These are phyloP conservation scores for Mortierella sp. DNA, from an alignment of 371 early-diverging fungal species.

Conservation along the genomic window DNA sequence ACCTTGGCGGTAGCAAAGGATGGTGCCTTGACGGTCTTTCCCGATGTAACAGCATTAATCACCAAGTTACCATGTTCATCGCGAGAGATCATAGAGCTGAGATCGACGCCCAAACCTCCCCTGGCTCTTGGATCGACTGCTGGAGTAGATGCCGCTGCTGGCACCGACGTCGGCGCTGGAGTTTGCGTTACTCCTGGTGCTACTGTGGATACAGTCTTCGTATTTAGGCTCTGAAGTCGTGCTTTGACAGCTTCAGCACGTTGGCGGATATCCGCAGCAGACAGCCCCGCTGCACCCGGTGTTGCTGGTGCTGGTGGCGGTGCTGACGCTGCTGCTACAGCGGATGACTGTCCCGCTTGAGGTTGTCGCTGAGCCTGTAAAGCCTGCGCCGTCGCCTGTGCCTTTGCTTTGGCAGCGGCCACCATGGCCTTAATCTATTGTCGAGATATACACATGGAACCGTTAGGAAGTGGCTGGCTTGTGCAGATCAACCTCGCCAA, in stretches of 20 bases:
- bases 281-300: constrained; percentile 7
- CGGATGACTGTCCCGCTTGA: background rate
- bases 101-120: constrained; percentile 39
- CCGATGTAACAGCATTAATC: constrained; percentile 40
- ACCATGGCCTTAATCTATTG: constrained; percentile 25
- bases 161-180: background rate
- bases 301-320: constrained; percentile 8
- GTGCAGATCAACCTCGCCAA: too few species aligned
- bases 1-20: constrained; percentile 53
- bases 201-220: constrained; percentile 2
- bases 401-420: constrained; percentile 34
- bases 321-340: background rate
- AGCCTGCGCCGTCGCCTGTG: constrained; percentile 21
- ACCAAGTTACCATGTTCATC: constrained; percentile 48
- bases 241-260: constrained; percentile 29
- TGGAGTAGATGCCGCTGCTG: constrained; percentile 5
- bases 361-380: constrained; percentile 17
- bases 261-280: constrained; percentile 17
- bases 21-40: constrained; percentile 27
- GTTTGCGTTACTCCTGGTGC: background rate
- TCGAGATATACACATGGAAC: background rate
- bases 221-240: constrained; percentile 10
- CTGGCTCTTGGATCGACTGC: constrained; percentile 25
- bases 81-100: constrained; percentile 39
- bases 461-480: background rate